Conservation (phyloP, 768 basidiomycete genomes). For the Rhizopogon vinicolor region DNA sequence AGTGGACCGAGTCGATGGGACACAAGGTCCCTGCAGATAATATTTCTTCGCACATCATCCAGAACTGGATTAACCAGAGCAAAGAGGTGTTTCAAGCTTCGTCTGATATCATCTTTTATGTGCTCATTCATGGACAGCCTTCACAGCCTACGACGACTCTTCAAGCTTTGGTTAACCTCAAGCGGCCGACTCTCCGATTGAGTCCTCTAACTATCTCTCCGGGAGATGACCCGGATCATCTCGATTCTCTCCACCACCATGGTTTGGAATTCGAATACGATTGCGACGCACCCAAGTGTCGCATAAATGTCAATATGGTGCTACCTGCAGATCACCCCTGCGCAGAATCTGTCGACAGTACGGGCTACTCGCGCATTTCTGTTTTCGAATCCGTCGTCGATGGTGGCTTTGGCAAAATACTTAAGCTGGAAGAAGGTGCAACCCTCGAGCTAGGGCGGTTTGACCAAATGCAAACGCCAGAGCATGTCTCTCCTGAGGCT, state of each 20-base stretch:
- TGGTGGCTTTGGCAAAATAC: slow-evolving; percentile 76
- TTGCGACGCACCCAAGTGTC: slow-evolving; percentile 82
- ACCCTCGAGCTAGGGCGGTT: slow-evolving; percentile 78
- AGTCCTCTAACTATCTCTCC: slow-evolving; percentile 51
- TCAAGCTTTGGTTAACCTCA: slow-evolving; percentile 92
- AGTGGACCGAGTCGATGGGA: slow-evolving; percentile 64
- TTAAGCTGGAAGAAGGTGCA: slow-evolving; percentile 75
- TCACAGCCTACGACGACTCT: slow-evolving; percentile 88
- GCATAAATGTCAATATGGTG: slow-evolving; percentile 73
- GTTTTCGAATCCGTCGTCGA: slow-evolving; percentile 53
- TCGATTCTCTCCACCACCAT: slow-evolving; percentile 58
- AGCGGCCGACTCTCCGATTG: slow-evolving; percentile 80
- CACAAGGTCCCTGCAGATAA: slow-evolving; percentile 63
- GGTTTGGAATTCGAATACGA: slow-evolving; percentile 91
- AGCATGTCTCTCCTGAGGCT: slow-evolving; percentile 17
- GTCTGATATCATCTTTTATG: slow-evolving; percentile 5
- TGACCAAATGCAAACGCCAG: slow-evolving; percentile 34
- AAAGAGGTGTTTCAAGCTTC: slow-evolving; percentile 56
- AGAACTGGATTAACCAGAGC: slow-evolving; percentile 79
- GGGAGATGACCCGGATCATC: slow-evolving; percentile 41
- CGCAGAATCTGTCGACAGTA: slow-evolving; percentile 30
- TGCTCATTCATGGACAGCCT: slow-evolving; percentile 34
- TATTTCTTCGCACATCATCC: slow-evolving; percentile 79
- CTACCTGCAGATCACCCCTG: slow-evolving; percentile 63
- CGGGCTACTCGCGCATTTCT: slow-evolving; percentile 25